phyloP scores from a whole-genome alignment of 306 rosid species.

The Gillenia trifoliata region DNA sequence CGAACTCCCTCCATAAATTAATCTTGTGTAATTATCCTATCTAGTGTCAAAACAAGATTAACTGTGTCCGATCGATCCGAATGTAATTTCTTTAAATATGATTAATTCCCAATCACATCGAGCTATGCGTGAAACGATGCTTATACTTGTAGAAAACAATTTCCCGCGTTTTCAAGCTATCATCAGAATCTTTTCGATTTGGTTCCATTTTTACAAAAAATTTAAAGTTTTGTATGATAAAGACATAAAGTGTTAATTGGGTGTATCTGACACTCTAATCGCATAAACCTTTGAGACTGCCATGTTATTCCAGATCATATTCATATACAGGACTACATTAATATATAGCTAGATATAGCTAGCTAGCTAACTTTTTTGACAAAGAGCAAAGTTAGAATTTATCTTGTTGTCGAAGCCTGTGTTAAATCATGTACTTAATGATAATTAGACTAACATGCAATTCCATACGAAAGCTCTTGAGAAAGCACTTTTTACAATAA shows the following conservation, averaged over 20 bases:
- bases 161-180: conserved; percentile 74
- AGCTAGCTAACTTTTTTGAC: neutral
- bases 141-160: conserved; percentile 86
- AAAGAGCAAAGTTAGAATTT: neutral
- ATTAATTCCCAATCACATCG: conserved; percentile 42
- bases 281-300: conserved; percentile 23
- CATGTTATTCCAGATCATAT: conserved; percentile 33
- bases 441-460: neutral
- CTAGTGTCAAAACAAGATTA: no score
- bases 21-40: neutral
- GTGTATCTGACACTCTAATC: conserved; percentile 25
- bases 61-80: neutral
- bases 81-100: neutral
- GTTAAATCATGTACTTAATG: neutral
- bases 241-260: conserved; percentile 53
- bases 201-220: conserved; percentile 4
- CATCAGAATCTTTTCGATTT: conserved; percentile 51
- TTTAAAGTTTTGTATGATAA: conserved; percentile 29
- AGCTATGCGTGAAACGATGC: conserved; percentile 40
- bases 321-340: conserved; percentile 17
- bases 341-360: neutral
- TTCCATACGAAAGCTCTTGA: conserved; percentile 13
- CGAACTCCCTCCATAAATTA: neutral
- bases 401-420: conserved; percentile 20
- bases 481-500: neutral